phyloP scores from a whole-genome alignment of 169 alveolate genomes.

The Cryptosporidium xiaoi region DNA sequence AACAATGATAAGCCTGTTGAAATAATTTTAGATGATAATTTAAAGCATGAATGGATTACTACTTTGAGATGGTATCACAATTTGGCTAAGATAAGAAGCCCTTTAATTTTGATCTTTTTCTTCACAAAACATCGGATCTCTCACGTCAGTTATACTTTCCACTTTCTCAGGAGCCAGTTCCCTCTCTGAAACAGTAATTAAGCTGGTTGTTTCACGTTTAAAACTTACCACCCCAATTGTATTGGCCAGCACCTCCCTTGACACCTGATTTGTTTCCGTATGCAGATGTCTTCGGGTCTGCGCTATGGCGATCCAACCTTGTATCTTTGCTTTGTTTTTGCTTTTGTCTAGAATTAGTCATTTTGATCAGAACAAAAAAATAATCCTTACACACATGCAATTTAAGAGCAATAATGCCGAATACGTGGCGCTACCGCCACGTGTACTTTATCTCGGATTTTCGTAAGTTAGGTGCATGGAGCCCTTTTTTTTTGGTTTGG shows the following conservation, averaged over 20 bases:
- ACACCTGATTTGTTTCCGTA: slow-evolving; percentile 68
- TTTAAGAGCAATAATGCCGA: background rate
- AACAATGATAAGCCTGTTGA: background rate
- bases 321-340: slow-evolving; percentile 35
- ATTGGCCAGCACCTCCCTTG: slow-evolving; percentile 64
- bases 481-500: background rate
- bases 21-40: background rate
- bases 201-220: background rate
- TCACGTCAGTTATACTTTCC: background rate
- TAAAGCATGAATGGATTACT: background rate
- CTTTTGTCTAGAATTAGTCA: slow-evolving; percentile 37
- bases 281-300: slow-evolving; percentile 66
- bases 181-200: slow-evolving; percentile 4
- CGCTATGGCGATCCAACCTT: slow-evolving; percentile 64
- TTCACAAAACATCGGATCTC: slow-evolving; percentile 58
- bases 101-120: slow-evolving; percentile 32
- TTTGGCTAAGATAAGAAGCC: background rate
- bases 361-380: slow-evolving; percentile 1
- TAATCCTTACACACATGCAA: slow-evolving; percentile 11
- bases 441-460: background rate
- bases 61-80: background rate
- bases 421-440: background rate
- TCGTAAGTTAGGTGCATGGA: too few relatives aligned
- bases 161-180: slow-evolving; percentile 11
- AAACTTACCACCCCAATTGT: slow-evolving; percentile 69